Percentiles rank a stretch among this genome's conserved stretches.
These are phyloP conservation scores for Nigrograna mackinnonii DNA, from an alignment of 2,329 filamentous ascomycete genomes.

Conservation along the genomic window DNA sequence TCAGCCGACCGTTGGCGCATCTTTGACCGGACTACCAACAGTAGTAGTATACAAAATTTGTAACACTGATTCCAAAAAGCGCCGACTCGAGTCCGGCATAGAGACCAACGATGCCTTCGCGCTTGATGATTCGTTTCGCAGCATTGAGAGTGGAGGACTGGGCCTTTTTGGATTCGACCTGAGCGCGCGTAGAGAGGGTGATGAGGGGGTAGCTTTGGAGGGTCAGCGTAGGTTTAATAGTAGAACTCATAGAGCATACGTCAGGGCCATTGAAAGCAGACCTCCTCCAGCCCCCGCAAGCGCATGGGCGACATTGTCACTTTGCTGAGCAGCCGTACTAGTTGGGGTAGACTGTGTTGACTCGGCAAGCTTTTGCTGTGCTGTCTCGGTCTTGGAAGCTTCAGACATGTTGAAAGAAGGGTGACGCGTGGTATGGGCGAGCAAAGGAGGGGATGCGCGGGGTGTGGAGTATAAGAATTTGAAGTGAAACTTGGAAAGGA, in stretches of 20 bases:
- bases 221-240: slow-evolving; percentile 11
- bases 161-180: slow-evolving; percentile 94
- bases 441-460: slow-evolving; percentile 11
- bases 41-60: slow-evolving; percentile 99
- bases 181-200: slow-evolving; percentile 93
- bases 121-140: slow-evolving; percentile 82
- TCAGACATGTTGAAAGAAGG: slow-evolving; percentile 27
- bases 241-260: slow-evolving; percentile 55
- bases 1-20: slow-evolving; percentile 3
- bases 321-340: slow-evolving; percentile 75
- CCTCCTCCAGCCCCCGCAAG: slow-evolving; percentile 91
- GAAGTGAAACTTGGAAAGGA: slow-evolving; percentile 7
- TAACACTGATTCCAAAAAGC: slow-evolving; percentile 95
- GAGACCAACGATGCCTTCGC: slow-evolving; percentile 85
- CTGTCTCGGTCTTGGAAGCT: slow-evolving; percentile 30
- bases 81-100: slow-evolving; percentile 94
- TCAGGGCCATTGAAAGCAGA: slow-evolving; percentile 92
- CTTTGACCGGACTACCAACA: slow-evolving; percentile 53
- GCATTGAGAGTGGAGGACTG: slow-evolving; percentile 83
- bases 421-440: slow-evolving; percentile 2
- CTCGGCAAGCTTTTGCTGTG: slow-evolving; percentile 38
- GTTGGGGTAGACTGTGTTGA: slow-evolving; percentile 44
- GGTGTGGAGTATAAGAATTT: slow-evolving; percentile 4
- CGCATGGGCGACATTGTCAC: slow-evolving; percentile 96
- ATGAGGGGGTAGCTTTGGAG: slow-evolving; percentile 83